A percentile compares a stretch with the other conserved stretches of the same genome.
These are phyloP conservation scores for Brassica carinata DNA, from an alignment of 345 rosid genomes.

Conservation along the genomic window DNA sequence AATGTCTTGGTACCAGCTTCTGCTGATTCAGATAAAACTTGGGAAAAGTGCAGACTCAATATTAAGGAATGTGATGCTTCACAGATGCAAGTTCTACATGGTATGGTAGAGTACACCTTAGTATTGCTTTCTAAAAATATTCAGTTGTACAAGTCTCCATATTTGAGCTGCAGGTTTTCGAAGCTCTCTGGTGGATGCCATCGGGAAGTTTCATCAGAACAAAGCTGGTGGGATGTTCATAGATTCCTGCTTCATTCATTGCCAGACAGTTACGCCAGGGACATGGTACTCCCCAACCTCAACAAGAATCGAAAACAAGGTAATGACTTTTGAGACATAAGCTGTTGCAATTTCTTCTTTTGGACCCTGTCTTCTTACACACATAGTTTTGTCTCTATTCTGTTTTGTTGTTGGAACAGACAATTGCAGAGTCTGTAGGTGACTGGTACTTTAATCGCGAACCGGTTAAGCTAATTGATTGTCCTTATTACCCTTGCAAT, in stretches of 20 bases:
- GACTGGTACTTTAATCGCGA: neutral
- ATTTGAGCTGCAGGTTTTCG: neutral
- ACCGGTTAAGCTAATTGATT: neutral
- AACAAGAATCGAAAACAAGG: neutral
- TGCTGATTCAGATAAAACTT: neutral
- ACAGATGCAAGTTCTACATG: neutral
- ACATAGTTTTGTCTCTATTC: neutral
- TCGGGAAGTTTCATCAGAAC: neutral
- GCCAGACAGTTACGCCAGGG: neutral
- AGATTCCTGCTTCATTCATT: neutral
- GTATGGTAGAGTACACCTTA: neutral
- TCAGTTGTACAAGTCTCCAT: neutral
- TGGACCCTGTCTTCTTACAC: neutral
- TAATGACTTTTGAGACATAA: neutral
- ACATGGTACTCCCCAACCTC: neutral
- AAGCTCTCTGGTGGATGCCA: neutral
- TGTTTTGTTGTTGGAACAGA: neutral
- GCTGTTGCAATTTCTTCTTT: neutral
- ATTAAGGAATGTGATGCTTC: neutral
- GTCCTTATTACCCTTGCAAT: neutral
- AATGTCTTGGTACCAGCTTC: neutral
- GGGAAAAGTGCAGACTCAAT: neutral
- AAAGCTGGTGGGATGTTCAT: neutral
- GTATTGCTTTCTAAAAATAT: neutral
- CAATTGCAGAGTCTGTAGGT: neutral